Conservation (phyloP, 257 asterid species). For the Coffea eugenioides region DNA sequence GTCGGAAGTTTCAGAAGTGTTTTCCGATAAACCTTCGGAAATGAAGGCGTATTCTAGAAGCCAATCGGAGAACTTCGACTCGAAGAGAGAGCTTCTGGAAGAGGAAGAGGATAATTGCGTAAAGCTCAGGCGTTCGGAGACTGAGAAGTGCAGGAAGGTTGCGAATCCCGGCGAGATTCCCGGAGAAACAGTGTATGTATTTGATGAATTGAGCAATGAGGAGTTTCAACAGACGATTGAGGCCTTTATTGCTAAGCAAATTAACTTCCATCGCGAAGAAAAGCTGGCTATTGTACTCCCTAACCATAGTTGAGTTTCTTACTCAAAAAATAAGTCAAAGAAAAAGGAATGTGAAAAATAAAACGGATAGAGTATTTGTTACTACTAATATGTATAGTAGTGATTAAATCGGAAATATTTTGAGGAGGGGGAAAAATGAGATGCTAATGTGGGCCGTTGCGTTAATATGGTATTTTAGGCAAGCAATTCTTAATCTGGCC, state of each 20-base stretch:
- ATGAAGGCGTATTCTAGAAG: conserved; percentile 21
- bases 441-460: conserved; percentile 8
- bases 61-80: conserved; percentile 28
- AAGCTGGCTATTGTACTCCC: conserved; percentile 56
- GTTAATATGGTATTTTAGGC: conserved; percentile 12
- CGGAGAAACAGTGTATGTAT: conserved; percentile 32
- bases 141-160: conserved; percentile 35
- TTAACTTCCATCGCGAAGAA: conserved; percentile 67
- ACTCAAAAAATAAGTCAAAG: background rate
- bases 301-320: conserved; percentile 20
- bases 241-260: conserved; percentile 71
- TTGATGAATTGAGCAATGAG: conserved; percentile 64
- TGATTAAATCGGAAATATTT: conserved; percentile 5
- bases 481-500: conserved; percentile 23
- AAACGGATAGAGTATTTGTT: background rate
- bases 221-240: conserved; percentile 74
- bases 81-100: conserved; percentile 12
- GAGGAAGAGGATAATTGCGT: conserved; percentile 12
- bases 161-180: conserved; percentile 30
- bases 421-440: background rate
- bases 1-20: conserved; percentile 2
- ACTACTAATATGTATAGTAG: conserved; percentile 9
- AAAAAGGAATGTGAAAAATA: background rate
- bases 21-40: background rate
- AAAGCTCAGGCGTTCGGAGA: conserved; percentile 57